phyloP scores from a whole-genome alignment of 768 basidiomycete species.

The Botryobasidium botryosum region DNA sequence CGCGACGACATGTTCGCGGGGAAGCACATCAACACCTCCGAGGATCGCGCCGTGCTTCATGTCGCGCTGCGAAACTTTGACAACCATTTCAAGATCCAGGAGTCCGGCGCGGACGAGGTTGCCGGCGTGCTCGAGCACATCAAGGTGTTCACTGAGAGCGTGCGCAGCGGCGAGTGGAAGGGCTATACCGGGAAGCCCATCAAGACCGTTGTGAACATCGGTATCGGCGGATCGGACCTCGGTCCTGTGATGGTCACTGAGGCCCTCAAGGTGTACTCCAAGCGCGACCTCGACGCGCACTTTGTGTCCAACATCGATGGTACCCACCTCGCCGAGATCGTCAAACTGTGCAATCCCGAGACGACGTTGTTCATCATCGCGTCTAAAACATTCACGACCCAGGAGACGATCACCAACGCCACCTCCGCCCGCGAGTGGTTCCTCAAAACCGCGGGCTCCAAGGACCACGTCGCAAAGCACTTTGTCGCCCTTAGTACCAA shows the following conservation, averaged over 20 bases:
- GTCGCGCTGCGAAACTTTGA: conserved; percentile 65
- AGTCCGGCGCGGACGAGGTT: conserved; percentile 73
- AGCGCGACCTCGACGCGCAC: conserved; percentile 70
- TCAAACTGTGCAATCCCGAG: conserved; percentile 69
- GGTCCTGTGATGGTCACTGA: conserved; percentile 99
- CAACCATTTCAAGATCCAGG: conserved; percentile 57
- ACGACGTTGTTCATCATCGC: conserved; percentile 95
- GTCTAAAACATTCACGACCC: conserved; percentile 98
- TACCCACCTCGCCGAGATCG: conserved; percentile 84
- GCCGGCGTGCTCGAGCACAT: conserved; percentile 75
- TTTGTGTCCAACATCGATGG: conserved; percentile 99
- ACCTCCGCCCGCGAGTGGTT: conserved; percentile 92
- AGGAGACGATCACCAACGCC: conserved; percentile 99
- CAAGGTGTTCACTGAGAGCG: conserved; percentile 67
- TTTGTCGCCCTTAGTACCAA: conserved; percentile 98
- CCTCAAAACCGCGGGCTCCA: conserved; percentile 64
- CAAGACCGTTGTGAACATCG: conserved; percentile 92
- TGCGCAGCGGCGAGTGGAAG: conserved; percentile 82
- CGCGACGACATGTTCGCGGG: conserved; percentile 92
- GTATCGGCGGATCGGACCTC: conserved; percentile 95
- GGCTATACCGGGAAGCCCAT: conserved; percentile 96
- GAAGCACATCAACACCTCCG: conserved; percentile 96
- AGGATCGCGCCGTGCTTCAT: conserved; percentile 93
- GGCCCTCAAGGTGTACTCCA: conserved; percentile 83
- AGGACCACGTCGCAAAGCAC: conserved; percentile 91